Percentiles rank a stretch among this genome's conserved stretches.
Conservation (phyloP, 495 filamentous ascomycete species). For the Trichoderma parareesei region DNA sequence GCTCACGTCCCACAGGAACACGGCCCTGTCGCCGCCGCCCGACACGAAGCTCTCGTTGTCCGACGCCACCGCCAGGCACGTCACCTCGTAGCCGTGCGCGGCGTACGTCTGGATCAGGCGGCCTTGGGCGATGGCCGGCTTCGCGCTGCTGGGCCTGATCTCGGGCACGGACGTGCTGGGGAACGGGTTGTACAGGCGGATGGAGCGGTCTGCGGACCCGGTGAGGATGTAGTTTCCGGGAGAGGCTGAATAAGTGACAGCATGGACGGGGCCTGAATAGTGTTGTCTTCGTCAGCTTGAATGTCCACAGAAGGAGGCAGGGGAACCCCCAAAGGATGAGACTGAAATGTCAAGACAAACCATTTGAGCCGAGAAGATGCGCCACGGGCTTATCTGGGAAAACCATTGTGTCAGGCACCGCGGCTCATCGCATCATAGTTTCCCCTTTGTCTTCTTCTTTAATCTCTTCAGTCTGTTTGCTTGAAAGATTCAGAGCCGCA, state of each 20-base stretch:
- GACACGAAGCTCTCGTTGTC: conserved; percentile 77
- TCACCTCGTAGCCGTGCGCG: conserved; percentile 84
- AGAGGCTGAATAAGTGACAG: conserved; percentile 60
- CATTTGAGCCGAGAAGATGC: conserved; percentile 38
- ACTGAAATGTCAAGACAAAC: conserved; percentile 14
- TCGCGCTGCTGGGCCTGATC: conserved; percentile 10
- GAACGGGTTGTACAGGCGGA: conserved; percentile 70
- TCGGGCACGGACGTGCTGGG: conserved; percentile 30
- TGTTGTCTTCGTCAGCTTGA: neutral
- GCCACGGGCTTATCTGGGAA: conserved; percentile 36
- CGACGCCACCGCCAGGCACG: conserved; percentile 63
- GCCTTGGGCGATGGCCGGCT: conserved; percentile 24
- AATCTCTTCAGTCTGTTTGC: neutral
- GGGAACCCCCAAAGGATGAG: neutral
- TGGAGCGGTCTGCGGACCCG: conserved; percentile 74
- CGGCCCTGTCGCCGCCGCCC: conserved; percentile 77
- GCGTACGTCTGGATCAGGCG: conserved; percentile 75
- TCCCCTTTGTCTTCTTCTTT: neutral
- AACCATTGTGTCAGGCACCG: conserved; percentile 18
- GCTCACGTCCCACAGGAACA: conserved; percentile 90
- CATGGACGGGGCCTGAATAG: conserved; percentile 58
- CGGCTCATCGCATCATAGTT: neutral
- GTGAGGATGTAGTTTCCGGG: conserved; percentile 72
- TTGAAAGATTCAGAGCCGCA: neutral
- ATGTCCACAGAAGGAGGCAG: neutral